Evolutionary conservation across 768 basidiomycete genomes (phyloP).

Genomic region (Lactarius trivialis): DNA sequence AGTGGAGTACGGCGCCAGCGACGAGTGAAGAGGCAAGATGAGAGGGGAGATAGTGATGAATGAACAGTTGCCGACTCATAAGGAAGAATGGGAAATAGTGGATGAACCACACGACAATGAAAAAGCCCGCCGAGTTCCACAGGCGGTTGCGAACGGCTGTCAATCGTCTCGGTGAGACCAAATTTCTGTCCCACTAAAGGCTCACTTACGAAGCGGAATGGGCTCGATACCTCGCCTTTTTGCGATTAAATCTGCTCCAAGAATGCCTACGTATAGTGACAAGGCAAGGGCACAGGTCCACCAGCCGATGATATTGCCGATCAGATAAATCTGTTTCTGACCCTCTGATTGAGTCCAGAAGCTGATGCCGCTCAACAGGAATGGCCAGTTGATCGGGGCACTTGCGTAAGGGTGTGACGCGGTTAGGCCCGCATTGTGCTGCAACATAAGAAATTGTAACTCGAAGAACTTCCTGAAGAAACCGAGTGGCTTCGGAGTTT

Average conservation of each 20-base stretch:
- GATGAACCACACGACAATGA: slow-evolving; percentile 88
- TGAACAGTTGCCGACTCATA: slow-evolving; percentile 93
- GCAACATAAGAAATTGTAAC: slow-evolving; percentile 90
- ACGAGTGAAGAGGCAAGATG: slow-evolving; percentile 90
- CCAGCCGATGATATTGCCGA: slow-evolving; percentile 93
- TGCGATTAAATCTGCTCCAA: slow-evolving; percentile 85
- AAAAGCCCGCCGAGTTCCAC: slow-evolving; percentile 95
- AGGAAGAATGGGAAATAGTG: slow-evolving; percentile 98
- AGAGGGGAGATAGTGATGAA: slow-evolving; percentile 97
- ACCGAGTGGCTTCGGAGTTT: slow-evolving; percentile 72
- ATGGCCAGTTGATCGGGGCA: slow-evolving; percentile 97
- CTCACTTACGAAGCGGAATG: slow-evolving; percentile 74
- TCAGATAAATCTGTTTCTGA: slow-evolving; percentile 92
- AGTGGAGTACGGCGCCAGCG: slow-evolving; percentile 88
- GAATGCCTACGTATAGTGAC: slow-evolving; percentile 82
- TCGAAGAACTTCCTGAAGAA: slow-evolving; percentile 96
- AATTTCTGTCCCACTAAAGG: not conserved
- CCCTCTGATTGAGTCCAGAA: slow-evolving; percentile 91
- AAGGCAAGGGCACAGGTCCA: slow-evolving; percentile 86
- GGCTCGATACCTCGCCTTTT: slow-evolving; percentile 79
- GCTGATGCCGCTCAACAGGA: slow-evolving; percentile 91
- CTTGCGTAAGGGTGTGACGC: slow-evolving; percentile 98
- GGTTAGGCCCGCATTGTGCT: slow-evolving; percentile 97
- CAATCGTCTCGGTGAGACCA: slow-evolving; percentile 14
- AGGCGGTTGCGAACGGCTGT: slow-evolving; percentile 87